These are phyloP conservation scores for Dalbergia oliveri DNA, from an alignment of 306 rosid species.

Conservation along the genomic window DNA sequence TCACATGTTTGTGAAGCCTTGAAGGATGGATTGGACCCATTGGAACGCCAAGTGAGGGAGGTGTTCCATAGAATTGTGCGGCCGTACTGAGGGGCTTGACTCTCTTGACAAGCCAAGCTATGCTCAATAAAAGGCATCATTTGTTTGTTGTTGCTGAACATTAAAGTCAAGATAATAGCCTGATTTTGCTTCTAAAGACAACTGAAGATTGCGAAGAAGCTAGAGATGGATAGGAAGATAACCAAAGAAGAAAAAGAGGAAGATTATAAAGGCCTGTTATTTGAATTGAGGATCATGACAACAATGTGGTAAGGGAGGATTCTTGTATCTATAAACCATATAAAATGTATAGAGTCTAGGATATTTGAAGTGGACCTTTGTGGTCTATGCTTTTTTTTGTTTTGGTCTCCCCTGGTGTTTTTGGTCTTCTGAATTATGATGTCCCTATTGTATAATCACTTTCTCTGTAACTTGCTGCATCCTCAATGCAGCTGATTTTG, in stretches of 20 bases:
- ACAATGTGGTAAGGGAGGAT: constrained; percentile 43
- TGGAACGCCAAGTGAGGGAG: constrained; percentile 87
- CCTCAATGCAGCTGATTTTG: constrained; percentile 49
- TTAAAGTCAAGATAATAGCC: constrained; percentile 22
- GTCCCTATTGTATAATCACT: constrained; percentile 56
- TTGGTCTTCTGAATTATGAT: constrained; percentile 18
- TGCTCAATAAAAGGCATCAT: constrained; percentile 29
- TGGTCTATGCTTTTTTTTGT: constrained; percentile 42
- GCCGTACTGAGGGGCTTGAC: constrained; percentile 82
- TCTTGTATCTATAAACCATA: constrained; percentile 57
- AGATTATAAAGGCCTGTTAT: constrained; percentile 14
- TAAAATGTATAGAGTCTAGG: constrained; percentile 57
- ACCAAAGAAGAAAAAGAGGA: neutral
- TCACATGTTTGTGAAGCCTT: constrained; percentile 60
- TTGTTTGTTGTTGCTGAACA: constrained; percentile 29
- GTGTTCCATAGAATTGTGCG: constrained; percentile 80
- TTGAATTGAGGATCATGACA: constrained; percentile 28
- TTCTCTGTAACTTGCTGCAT: constrained; percentile 47
- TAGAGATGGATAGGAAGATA: neutral
- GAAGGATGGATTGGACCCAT: constrained; percentile 77
- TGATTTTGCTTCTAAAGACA: constrained; percentile 36
- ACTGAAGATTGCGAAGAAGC: constrained; percentile 34
- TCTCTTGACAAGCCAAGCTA: constrained; percentile 56
- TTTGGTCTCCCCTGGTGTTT: neutral
- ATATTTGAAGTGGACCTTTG: constrained; percentile 49